A percentile compares a stretch with the other conserved stretches of the same genome.
phyloP scores from a whole-genome alignment of 78 protist genomes.

The Monosiga brevicollis region DNA sequence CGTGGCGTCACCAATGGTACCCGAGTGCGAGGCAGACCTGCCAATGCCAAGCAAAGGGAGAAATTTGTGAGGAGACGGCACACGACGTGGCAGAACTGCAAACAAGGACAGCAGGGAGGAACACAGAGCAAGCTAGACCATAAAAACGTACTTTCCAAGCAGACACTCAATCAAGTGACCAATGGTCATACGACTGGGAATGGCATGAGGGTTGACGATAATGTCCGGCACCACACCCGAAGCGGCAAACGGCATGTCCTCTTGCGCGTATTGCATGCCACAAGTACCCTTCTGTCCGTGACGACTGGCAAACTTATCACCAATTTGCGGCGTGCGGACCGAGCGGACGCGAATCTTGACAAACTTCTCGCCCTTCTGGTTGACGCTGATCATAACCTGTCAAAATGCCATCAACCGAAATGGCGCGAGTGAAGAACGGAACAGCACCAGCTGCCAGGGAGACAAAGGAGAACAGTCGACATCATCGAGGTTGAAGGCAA shows the following conservation, averaged over 20 bases:
- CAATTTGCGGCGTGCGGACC: conserved; percentile 92
- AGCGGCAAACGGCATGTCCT: conserved; percentile 96
- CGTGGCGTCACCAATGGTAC: conserved; percentile 87
- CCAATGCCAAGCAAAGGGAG: too few relatives aligned
- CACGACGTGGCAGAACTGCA: too few relatives aligned
- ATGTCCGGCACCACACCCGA: conserved; percentile 97
- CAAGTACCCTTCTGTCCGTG: conserved; percentile 99
- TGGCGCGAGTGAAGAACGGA: too few relatives aligned
- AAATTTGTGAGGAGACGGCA: too few relatives aligned
- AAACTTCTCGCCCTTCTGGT: conserved; percentile 72
- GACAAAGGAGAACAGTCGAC: too few relatives aligned
- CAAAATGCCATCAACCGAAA: too few relatives aligned
- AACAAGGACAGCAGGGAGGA: too few relatives aligned
- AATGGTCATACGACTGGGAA: conserved; percentile 99
- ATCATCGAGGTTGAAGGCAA: too few relatives aligned
- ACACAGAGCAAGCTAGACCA: too few relatives aligned
- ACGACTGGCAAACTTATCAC: conserved; percentile 98
- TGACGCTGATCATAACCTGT: conserved; percentile 16
- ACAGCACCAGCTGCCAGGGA: too few relatives aligned
- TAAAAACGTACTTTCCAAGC: too few relatives aligned
- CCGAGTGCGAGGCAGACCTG: conserved; percentile 71
- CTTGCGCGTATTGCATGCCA: conserved; percentile 95
- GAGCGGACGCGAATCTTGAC: conserved; percentile 86
- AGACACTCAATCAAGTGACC: conserved; percentile 98
- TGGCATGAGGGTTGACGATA: conserved; percentile 99